phyloP scores from a whole-genome alignment of 129 eudicot species.

The Helianthus tuberosus region DNA sequence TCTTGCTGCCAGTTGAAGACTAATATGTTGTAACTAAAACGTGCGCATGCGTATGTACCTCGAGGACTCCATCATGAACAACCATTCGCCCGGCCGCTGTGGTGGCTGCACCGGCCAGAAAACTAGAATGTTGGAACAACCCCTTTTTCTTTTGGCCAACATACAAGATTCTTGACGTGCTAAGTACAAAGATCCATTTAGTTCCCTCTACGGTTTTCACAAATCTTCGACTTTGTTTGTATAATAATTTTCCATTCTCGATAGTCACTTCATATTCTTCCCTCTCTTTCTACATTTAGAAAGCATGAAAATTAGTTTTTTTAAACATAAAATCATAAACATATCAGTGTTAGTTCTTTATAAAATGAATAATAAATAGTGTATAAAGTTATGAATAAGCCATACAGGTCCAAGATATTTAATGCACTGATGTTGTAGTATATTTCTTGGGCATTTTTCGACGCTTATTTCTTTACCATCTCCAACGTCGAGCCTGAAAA shows the following conservation, averaged over 20 bases:
- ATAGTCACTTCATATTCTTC: slow-evolving; percentile 77
- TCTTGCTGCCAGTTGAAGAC: neutral
- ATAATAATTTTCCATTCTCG: slow-evolving; percentile 64
- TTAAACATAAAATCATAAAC: slow-evolving; percentile 10
- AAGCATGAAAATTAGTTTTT: neutral
- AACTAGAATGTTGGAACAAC: slow-evolving; percentile 89
- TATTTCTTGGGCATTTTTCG: slow-evolving; percentile 61
- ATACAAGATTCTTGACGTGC: slow-evolving; percentile 71
- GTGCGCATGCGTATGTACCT: slow-evolving; percentile 42
- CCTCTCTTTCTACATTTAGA: slow-evolving; percentile 65
- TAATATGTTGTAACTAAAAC: neutral
- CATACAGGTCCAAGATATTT: slow-evolving; percentile 87
- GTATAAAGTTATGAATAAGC: neutral
- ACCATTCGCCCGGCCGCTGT: slow-evolving; percentile 84
- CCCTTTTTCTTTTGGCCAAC: slow-evolving; percentile 82
- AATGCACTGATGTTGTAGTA: slow-evolving; percentile 74
- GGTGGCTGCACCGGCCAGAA: slow-evolving; percentile 88
- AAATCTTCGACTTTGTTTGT: slow-evolving; percentile 46
- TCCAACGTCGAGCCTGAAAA: slow-evolving; percentile 86
- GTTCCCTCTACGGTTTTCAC: slow-evolving; percentile 60
- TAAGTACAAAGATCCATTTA: slow-evolving; percentile 94
- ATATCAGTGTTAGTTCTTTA: neutral
- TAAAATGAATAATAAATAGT: neutral
- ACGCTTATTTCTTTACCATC: slow-evolving; percentile 82
- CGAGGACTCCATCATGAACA: slow-evolving; percentile 59